phyloP scores from a whole-genome alignment of 352 stramenopile genomes.

The Pythium brachiatum region DNA sequence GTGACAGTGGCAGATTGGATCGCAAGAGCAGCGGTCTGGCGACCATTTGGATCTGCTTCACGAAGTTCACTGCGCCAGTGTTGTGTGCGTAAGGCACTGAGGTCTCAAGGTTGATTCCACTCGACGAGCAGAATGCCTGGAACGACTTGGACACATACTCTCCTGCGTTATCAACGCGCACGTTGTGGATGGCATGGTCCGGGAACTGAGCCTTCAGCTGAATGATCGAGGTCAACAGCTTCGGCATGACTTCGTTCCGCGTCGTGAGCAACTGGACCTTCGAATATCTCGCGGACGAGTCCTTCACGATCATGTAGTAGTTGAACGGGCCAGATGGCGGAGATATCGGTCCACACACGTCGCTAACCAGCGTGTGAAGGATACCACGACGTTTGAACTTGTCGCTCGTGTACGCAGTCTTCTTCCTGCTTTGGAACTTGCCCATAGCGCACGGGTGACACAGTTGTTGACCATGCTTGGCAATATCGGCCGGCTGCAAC shows the following conservation, averaged over 20 bases:
- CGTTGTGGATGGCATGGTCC: constrained; percentile 13
- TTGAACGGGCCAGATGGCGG: constrained; percentile 17
- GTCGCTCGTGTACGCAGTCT: constrained; percentile 1
- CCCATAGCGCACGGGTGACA: constrained; percentile 19
- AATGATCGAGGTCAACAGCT: constrained; percentile 23
- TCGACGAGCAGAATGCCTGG: constrained; percentile 16
- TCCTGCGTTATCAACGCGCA: constrained; percentile 17
- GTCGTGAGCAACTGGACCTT: constrained; percentile 14
- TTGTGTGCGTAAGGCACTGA: constrained; percentile 21
- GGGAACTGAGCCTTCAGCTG: constrained; percentile 21
- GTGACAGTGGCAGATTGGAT: constrained; percentile 18
- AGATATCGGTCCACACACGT: constrained; percentile 24
- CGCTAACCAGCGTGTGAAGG: constrained; percentile 13
- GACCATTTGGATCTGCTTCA: constrained; percentile 17
- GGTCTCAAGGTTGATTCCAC: constrained; percentile 14
- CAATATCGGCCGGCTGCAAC: constrained; percentile 1
- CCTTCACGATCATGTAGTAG: constrained; percentile 24
- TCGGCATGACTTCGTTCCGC: constrained; percentile 23
- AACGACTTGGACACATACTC: constrained; percentile 21
- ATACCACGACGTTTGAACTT: constrained; percentile 10
- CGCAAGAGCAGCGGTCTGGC: constrained; percentile 10
- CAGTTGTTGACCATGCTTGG: not conserved
- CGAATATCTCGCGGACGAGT: constrained; percentile 8
- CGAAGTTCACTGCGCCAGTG: constrained; percentile 17
- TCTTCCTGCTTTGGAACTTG: constrained; percentile 11